Evolutionary conservation across 306 rosid genomes (phyloP).

Genomic region (Crataegus laevigata): DNA sequence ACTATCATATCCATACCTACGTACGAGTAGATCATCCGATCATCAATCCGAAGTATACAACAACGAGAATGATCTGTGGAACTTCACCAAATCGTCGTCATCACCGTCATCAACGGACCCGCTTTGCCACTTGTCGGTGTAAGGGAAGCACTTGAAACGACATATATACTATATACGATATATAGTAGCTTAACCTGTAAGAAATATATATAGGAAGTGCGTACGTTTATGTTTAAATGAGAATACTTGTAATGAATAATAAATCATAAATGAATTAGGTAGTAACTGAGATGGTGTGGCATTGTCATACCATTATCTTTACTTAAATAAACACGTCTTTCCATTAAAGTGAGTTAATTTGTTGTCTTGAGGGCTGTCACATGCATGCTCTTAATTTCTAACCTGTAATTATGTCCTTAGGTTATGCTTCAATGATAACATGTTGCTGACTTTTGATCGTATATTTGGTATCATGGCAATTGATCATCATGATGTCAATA

Average conservation of each 20-base stretch:
- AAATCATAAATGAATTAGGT: not conserved
- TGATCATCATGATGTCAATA: not conserved
- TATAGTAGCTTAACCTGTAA: not conserved
- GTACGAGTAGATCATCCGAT: constrained; percentile 18
- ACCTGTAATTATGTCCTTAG: constrained; percentile 11
- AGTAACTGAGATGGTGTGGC: constrained; percentile 11
- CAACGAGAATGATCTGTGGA: constrained; percentile 35
- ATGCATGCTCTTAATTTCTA: constrained; percentile 7
- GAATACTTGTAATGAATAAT: not conserved
- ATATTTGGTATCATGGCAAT: not conserved
- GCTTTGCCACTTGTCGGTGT: constrained; percentile 54
- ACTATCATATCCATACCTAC: constrained; percentile 22
- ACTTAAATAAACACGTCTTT: not conserved
- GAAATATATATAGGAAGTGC: not conserved
- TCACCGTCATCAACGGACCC: constrained; percentile 43
- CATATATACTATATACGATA: not conserved
- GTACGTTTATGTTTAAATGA: constrained; percentile 1
- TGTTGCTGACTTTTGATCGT: constrained; percentile 16
- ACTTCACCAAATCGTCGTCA: constrained; percentile 28
- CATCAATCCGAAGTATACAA: constrained; percentile 17
- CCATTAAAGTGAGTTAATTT: not conserved
- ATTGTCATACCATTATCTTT: constrained; percentile 2
- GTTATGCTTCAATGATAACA: constrained; percentile 21
- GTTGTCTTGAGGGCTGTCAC: constrained; percentile 15
- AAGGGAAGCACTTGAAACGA: constrained; percentile 11